phyloP scores from a whole-genome alignment of 2,329 filamentous ascomycete species.

The Gnomoniopsis sp. region DNA sequence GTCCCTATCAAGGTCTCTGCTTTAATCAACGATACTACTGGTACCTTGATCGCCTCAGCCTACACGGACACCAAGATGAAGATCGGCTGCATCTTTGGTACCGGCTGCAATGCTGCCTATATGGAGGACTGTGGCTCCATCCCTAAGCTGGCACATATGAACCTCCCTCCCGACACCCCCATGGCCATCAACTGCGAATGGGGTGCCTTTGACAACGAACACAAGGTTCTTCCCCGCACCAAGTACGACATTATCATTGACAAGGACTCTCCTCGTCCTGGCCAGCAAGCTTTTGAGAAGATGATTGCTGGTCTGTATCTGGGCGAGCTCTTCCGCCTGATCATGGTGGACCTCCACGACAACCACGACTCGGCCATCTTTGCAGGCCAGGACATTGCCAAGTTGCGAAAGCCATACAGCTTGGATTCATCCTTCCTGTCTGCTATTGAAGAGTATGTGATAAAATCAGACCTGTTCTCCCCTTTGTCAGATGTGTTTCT shows the following conservation, averaged over 20 bases:
- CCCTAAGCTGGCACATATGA: constrained; percentile 89
- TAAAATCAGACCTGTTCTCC: background rate
- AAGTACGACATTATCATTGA: constrained; percentile 86
- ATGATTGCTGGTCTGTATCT: constrained; percentile 96
- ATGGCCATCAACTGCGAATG: constrained; percentile 99
- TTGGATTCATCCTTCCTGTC: constrained; percentile 93
- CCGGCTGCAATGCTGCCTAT: constrained; percentile 96
- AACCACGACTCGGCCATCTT: constrained; percentile 75
- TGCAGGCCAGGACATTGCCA: constrained; percentile 73
- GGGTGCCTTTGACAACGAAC: constrained; percentile 94
- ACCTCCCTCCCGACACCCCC: constrained; percentile 75
- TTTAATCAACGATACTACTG: constrained; percentile 96
- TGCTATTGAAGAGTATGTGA: constrained; percentile 77
- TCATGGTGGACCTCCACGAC: constrained; percentile 81
- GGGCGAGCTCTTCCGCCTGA: constrained; percentile 89
- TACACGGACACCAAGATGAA: constrained; percentile 94
- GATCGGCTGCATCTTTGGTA: constrained; percentile 98
- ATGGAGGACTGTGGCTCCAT: constrained; percentile 92
- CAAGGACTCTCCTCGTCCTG: constrained; percentile 85
- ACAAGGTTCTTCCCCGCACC: constrained; percentile 80
- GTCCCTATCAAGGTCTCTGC: constrained; percentile 91
- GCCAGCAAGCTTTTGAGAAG: constrained; percentile 95
- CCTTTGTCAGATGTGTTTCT: background rate
- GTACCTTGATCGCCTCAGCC: constrained; percentile 90
- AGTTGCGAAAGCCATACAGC: constrained; percentile 81